Evolutionary conservation across 768 basidiomycete species (phyloP).

Genomic region (Tricholoma sp.): DNA sequence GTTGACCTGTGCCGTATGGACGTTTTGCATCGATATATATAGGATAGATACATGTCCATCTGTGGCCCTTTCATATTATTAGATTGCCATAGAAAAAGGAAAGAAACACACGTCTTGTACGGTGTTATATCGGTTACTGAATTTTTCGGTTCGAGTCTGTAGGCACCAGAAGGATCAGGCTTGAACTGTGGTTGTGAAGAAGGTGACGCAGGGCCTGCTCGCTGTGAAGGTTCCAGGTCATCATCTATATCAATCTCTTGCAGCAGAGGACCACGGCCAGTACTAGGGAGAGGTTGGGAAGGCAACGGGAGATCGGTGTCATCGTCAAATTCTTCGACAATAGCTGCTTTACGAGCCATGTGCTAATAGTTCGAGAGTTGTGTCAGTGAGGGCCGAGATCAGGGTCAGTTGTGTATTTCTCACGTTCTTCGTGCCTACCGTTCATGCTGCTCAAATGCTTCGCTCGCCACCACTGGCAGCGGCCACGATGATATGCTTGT

Average conservation of each 20-base stretch:
- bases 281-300: slow-evolving; percentile 54
- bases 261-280: slow-evolving; percentile 73
- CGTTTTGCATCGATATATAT: slow-evolving; percentile 96
- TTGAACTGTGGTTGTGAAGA: slow-evolving; percentile 27
- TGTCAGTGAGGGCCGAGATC: too few relatives aligned
- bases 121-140: slow-evolving; percentile 71
- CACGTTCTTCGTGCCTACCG: slow-evolving; percentile 18
- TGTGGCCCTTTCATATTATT: slow-evolving; percentile 27
- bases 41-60: slow-evolving; percentile 96
- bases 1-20: slow-evolving; percentile 76
- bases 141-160: slow-evolving; percentile 25
- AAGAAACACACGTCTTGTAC: slow-evolving; percentile 65
- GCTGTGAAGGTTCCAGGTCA: slow-evolving; percentile 37
- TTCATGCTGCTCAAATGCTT: slow-evolving; percentile 35
- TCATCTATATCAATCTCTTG: slow-evolving; percentile 52
- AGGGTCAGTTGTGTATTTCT: slow-evolving; percentile 15
- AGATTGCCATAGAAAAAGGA: slow-evolving; percentile 12
- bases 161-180: slow-evolving; percentile 18
- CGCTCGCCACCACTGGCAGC: slow-evolving; percentile 28
- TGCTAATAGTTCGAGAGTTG: slow-evolving; percentile 9
- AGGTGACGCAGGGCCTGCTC: slow-evolving; percentile 54
- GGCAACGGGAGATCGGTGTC: slow-evolving; percentile 89
- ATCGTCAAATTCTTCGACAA: slow-evolving; percentile 86
- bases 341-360: slow-evolving; percentile 69
- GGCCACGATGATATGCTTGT: slow-evolving; percentile 27